Conservation (phyloP, 2,329 filamentous ascomycete genomes). For the Rutstroemia sp. region DNA sequence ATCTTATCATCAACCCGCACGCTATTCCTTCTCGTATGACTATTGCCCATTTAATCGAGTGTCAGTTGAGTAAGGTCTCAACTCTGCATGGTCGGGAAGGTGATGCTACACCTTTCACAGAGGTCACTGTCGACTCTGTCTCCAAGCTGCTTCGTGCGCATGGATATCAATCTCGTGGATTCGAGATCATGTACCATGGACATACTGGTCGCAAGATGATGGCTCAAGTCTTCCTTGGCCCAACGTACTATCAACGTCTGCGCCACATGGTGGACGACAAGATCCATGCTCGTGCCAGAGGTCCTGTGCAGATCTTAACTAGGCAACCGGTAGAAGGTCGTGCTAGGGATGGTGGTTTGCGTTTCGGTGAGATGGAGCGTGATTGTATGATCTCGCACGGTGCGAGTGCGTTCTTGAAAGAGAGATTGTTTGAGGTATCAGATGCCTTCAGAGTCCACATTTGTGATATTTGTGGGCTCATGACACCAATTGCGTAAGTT, state of each 20-base stretch:
- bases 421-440: slow-evolving; percentile 92
- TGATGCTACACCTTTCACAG: slow-evolving; percentile 95
- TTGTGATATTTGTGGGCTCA: slow-evolving; percentile 96
- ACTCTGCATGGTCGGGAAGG: slow-evolving; percentile 91
- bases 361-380: slow-evolving; percentile 99
- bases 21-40: slow-evolving; percentile 99
- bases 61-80: slow-evolving; percentile 91
- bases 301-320: slow-evolving; percentile 94
- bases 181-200: slow-evolving; percentile 98
- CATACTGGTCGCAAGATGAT: slow-evolving; percentile 92
- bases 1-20: slow-evolving; percentile 98
- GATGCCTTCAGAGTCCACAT: slow-evolving; percentile 98
- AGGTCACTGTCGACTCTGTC: slow-evolving; percentile 91
- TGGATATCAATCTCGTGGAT: slow-evolving; percentile 94
- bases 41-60: slow-evolving; percentile 99
- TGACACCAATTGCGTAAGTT: slow-evolving; percentile 98
- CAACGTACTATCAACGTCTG: slow-evolving; percentile 97
- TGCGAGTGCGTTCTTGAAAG: slow-evolving; percentile 93
- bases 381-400: slow-evolving; percentile 99
- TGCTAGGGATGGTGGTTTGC: slow-evolving; percentile 92
- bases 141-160: slow-evolving; percentile 79
- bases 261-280: slow-evolving; percentile 99
- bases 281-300: slow-evolving; percentile 96
- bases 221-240: slow-evolving; percentile 92
- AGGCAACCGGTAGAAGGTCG: slow-evolving; percentile 97